Evolutionary conservation across 2,329 filamentous ascomycete species (phyloP), one percentile per base, ranked within the genome.

Genomic region (Penicillium sp.): DNA sequence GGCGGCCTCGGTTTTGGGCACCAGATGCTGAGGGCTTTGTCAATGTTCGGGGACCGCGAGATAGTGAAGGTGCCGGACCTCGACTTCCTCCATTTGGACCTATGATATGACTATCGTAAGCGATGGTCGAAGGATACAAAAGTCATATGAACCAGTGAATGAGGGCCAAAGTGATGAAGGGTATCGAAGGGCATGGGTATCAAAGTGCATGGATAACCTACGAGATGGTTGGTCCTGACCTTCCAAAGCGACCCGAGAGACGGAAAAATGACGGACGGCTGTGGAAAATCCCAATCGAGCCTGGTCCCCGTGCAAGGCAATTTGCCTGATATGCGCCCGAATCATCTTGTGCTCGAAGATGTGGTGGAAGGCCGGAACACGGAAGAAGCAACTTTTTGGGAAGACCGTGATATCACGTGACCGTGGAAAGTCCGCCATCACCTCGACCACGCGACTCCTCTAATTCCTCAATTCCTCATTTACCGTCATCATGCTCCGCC

Each of bases 401-500:
- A 49, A 49, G 46, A 49, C 52, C 46, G 18, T 38, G 49, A 42
- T 48, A 6, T 48, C 60, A 62, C 60, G 59, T 62, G 60, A 60
- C 16, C 3, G 0, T 4, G 16, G 16, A 16, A 18, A 38, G 9
- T 12, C 9, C 13, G 16, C 12, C 18, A 21, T 21, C 9, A 16
- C 16, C 18, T 39, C 4, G 36, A 29, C 28, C 10, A 29, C 15
- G 12, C 36, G 7, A 26, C 24, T 26, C 24, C 7, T 26, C 24
- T 26, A 28, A 33, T 26, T 23, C 7, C 16, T 38, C 34, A 21
- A 18, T 18, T 3, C 2, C 36, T 39, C 36, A 18, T 18, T 28
- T 28, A 28, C 12, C 10, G 16, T 31, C 45, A 69, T 43, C 10
- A 79, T 80, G 77, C 75, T 80, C 52, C 77, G 77, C 56, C 75